phyloP scores from a whole-genome alignment of 345 rosid genomes.

The Streptanthus diversifolius region DNA sequence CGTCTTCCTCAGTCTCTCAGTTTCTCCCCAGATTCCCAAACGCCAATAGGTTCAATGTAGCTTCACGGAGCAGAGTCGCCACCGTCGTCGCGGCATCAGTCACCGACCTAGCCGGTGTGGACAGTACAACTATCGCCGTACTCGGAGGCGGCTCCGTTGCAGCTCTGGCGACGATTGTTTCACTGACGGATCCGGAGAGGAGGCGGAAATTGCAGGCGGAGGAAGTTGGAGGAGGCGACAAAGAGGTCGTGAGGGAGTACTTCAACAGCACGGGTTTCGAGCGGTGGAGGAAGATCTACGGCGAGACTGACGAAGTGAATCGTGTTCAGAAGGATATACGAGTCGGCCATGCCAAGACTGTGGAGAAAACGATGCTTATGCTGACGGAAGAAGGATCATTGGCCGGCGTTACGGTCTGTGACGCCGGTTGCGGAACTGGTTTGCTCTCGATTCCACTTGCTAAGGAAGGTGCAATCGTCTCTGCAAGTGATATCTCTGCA shows the following conservation, averaged over 20 bases:
- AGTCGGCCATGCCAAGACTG: conserved; percentile 80
- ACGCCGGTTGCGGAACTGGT: conserved; percentile 93
- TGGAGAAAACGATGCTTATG: conserved; percentile 71
- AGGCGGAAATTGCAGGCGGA: conserved; percentile 81
- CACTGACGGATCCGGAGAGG: conserved; percentile 73
- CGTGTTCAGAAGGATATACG: conserved; percentile 77
- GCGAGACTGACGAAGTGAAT: conserved; percentile 85
- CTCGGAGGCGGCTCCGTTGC: conserved; percentile 87
- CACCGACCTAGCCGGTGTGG: conserved; percentile 43
- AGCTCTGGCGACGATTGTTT: conserved; percentile 72
- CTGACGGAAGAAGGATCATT: conserved; percentile 69
- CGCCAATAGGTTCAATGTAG: conserved; percentile 24
- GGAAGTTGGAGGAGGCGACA: conserved; percentile 89
- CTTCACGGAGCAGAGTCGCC: conserved; percentile 23
- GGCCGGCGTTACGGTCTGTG: conserved; percentile 76
- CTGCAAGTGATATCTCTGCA: conserved; percentile 84
- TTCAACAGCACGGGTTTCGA: conserved; percentile 85
- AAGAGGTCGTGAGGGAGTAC: conserved; percentile 90
- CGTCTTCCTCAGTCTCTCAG: conserved; percentile 44
- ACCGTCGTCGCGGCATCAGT: conserved; percentile 45
- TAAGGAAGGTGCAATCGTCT: conserved; percentile 81
- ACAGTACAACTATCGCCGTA: conserved; percentile 62
- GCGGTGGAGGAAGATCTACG: conserved; percentile 93
- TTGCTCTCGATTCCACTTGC: conserved; percentile 74
- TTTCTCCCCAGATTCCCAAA: conserved; percentile 30